Evolutionary conservation across 192 early-diverging fungal genomes (phyloP).

Genomic region (Coemansia sp.): DNA sequence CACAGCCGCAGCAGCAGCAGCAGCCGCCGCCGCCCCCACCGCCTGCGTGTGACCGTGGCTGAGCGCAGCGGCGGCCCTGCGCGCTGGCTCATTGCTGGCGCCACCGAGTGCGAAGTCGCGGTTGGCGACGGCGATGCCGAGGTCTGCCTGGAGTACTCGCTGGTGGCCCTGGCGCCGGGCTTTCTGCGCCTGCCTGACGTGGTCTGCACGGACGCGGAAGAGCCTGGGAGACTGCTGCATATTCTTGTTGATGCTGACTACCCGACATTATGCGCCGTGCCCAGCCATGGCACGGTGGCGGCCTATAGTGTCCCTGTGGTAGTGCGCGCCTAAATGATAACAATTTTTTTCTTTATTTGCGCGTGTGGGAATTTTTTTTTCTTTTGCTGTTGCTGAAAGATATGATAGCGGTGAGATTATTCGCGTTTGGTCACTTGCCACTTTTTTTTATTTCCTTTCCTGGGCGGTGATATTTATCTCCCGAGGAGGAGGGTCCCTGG

Average conservation of each 20-base stretch:
- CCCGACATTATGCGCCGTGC: background rate
- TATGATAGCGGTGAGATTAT: background rate
- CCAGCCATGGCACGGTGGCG: background rate
- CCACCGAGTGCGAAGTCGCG: conserved; percentile 12
- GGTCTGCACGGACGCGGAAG: conserved; percentile 24
- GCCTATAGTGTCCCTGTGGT: conserved; percentile 39
- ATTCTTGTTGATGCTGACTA: conserved; percentile 4
- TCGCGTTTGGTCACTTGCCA: background rate
- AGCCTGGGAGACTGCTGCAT: background rate
- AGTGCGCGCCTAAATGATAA: conserved; percentile 5
- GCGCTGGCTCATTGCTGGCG: conserved; percentile 39
- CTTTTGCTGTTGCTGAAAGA: too few relatives aligned
- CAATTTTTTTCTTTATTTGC: background rate
- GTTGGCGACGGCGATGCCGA: background rate
- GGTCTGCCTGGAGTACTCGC: conserved; percentile 11
- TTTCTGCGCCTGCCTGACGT: conserved; percentile 43
- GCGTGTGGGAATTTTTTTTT: conserved; percentile 1
- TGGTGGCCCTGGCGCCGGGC: conserved; percentile 41
- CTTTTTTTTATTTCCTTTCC: background rate
- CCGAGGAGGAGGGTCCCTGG: background rate
- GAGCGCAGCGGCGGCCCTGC: conserved; percentile 6
- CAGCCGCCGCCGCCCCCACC: too few relatives aligned
- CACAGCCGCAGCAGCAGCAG: too few relatives aligned
- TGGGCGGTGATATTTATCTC: background rate
- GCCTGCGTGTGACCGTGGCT: conserved; percentile 24